These are phyloP conservation scores for Carex scoparia DNA, from an alignment of 176 grass and related monocot species.

Conservation along the genomic window DNA sequence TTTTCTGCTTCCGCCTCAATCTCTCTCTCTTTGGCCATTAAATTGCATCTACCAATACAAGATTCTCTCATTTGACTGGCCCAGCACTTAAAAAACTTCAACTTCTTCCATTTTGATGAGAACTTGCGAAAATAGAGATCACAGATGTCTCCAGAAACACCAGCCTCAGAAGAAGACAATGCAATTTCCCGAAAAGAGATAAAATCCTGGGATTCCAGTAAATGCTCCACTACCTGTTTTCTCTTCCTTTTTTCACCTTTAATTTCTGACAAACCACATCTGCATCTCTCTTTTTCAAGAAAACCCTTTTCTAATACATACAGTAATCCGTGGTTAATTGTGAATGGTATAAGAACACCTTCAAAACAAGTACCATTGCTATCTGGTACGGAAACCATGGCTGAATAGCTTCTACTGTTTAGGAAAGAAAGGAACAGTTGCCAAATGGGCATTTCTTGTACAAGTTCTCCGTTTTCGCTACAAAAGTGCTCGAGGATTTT, in stretches of 20 bases:
- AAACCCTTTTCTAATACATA: constrained; percentile 36
- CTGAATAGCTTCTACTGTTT: constrained; percentile 44
- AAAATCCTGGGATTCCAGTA: constrained; percentile 43
- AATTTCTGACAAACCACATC: constrained; percentile 24
- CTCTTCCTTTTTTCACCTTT: constrained; percentile 51
- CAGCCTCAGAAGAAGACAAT: constrained; percentile 35
- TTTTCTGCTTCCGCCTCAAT: constrained; percentile 50
- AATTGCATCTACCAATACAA: constrained; percentile 25
- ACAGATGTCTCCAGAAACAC: constrained; percentile 47
- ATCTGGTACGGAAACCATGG: constrained; percentile 45
- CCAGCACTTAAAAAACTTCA: constrained; percentile 96
- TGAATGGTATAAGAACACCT: constrained; percentile 72
- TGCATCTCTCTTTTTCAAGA: constrained; percentile 10
- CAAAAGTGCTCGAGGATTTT: constrained; percentile 51
- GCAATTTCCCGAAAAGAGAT: constrained; percentile 49
- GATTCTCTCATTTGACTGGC: constrained; percentile 58
- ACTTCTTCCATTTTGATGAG: constrained; percentile 50
- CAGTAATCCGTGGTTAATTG: constrained; percentile 57
- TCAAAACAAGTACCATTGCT: constrained; percentile 38
- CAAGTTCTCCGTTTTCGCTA: constrained; percentile 31
- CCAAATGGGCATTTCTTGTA: constrained; percentile 61
- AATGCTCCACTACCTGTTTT: constrained; percentile 41
- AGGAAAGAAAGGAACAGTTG: constrained; percentile 88
- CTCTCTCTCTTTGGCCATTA: constrained; percentile 25
- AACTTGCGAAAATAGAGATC: constrained; percentile 67